phyloP scores from a whole-genome alignment of 176 grass and related monocot species.

The Rhynchospora pubera region DNA sequence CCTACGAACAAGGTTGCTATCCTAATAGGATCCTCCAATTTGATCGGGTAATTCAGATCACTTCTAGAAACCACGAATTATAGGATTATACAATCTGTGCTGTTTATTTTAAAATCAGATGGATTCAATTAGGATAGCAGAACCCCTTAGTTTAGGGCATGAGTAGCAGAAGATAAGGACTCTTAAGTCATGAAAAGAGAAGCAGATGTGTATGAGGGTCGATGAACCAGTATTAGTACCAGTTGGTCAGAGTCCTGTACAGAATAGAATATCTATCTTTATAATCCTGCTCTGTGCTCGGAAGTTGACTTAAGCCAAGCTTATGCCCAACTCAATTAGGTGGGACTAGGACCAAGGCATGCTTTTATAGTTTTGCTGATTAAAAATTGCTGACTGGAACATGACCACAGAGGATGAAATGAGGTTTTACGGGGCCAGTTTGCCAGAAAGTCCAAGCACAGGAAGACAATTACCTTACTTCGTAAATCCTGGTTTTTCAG shows the following conservation, averaged over 20 bases:
- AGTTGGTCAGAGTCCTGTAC: neutral
- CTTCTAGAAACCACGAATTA: neutral
- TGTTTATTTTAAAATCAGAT: neutral
- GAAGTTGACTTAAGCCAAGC: too few relatives aligned
- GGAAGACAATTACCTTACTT: neutral
- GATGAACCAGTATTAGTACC: neutral
- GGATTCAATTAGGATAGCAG: neutral
- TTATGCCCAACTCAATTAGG: neutral
- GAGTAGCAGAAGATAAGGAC: neutral
- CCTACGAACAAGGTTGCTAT: neutral
- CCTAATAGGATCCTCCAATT: neutral
- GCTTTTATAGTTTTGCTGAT: neutral
- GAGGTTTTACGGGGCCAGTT: neutral
- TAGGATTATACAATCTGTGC: neutral
- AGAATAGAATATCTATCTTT: neutral
- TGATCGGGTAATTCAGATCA: neutral
- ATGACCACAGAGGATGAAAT: neutral
- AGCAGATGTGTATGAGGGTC: neutral
- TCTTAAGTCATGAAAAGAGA: neutral
- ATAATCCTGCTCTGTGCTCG: neutral
- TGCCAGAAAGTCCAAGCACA: neutral
- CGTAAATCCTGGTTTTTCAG: neutral
- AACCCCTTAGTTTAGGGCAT: neutral
- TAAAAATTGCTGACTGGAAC: neutral
- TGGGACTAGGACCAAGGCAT: neutral